These are phyloP conservation scores for Carnegiea gigantea DNA, from an alignment of 179 eudicot species.

Conservation along the genomic window DNA sequence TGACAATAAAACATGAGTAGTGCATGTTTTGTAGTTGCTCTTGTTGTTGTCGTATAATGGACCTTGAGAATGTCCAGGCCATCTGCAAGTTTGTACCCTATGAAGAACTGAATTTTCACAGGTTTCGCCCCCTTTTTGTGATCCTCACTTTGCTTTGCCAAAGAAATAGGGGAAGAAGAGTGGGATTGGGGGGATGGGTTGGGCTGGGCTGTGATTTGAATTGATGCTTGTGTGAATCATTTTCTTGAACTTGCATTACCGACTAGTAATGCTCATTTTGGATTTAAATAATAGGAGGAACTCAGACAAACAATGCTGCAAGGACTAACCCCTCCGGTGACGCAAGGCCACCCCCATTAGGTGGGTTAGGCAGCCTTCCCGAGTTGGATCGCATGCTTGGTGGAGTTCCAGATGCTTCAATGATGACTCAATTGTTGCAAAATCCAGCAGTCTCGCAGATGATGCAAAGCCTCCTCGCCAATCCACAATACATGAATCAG, in stretches of 20 bases:
- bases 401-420: slow-evolving; percentile 59
- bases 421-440: slow-evolving; percentile 70
- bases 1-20: background rate
- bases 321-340: slow-evolving; percentile 60
- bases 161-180: background rate
- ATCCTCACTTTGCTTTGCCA: background rate
- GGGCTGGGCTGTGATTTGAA: background rate
- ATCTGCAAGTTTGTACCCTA: background rate
- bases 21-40: background rate
- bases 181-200: too few species aligned
- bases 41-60: background rate
- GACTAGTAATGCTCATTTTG: background rate
- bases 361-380: slow-evolving; percentile 70
- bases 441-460: slow-evolving; percentile 86
- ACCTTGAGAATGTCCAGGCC: background rate
- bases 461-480: slow-evolving; percentile 86
- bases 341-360: slow-evolving; percentile 58
- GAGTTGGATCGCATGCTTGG: slow-evolving; percentile 56
- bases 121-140: background rate
- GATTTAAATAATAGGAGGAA: slow-evolving; percentile 39
- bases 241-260: background rate
- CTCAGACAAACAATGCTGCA: slow-evolving; percentile 60
- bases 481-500: slow-evolving; percentile 88
- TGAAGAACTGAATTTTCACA: background rate
- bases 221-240: background rate